Evolutionary conservation across 306 rosid genomes (phyloP).

Genomic region (Gleditsia sinensis): DNA sequence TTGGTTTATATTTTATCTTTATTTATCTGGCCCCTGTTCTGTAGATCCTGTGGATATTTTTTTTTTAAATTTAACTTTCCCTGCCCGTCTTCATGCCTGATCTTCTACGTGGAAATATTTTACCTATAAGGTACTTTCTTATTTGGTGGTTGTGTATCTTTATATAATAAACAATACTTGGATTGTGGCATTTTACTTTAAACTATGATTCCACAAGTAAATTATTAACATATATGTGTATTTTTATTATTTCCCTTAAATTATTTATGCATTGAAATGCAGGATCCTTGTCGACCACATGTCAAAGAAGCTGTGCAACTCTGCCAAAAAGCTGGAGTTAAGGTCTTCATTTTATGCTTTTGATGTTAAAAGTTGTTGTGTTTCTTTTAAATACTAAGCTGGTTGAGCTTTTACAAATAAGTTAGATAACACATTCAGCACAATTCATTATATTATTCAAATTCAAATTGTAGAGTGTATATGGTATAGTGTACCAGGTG

Average conservation of each 20-base stretch:
- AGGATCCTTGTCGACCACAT: conserved; percentile 95
- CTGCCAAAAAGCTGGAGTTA: conserved; percentile 93
- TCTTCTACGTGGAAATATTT: not conserved
- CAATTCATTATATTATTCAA: not conserved
- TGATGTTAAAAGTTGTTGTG: conserved; percentile 5
- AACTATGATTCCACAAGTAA: not conserved
- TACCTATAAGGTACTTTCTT: not conserved
- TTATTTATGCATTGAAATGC: conserved; percentile 32
- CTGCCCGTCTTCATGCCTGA: not conserved
- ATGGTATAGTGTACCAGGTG: not conserved
- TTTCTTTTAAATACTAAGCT: not conserved
- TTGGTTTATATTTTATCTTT: not conserved
- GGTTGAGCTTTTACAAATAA: conserved; percentile 7
- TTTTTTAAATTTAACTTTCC: not conserved
- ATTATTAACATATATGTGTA: not conserved
- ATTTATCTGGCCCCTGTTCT: not conserved
- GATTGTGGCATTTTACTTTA: not conserved
- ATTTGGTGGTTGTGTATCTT: not conserved
- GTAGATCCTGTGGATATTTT: no score
- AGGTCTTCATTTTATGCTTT: conserved; percentile 54
- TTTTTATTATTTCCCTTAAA: not conserved
- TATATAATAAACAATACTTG: not conserved
- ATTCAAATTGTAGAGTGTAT: not conserved
- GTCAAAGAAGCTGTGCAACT: conserved; percentile 72
- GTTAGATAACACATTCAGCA: not conserved